These are phyloP conservation scores for Sporothrix inflata DNA, from an alignment of 2,329 filamentous ascomycete species.

Conservation along the genomic window DNA sequence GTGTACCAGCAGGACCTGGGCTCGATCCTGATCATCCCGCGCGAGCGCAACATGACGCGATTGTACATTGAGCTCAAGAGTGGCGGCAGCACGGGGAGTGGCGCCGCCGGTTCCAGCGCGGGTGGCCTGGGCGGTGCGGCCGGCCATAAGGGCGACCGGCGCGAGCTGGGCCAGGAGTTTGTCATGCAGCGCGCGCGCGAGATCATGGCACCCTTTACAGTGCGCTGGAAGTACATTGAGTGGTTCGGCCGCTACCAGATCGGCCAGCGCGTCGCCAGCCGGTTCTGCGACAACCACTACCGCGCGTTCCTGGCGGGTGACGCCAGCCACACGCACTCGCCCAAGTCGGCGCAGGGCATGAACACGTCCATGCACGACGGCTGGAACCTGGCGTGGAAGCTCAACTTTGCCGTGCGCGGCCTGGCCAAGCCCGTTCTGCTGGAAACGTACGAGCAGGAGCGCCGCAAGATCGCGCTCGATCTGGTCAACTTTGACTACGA, in stretches of 20 bases:
- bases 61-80: slow-evolving; percentile 61
- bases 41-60: slow-evolving; percentile 73
- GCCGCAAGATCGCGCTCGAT: slow-evolving; percentile 63
- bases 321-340: slow-evolving; percentile 68
- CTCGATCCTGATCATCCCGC: slow-evolving; percentile 73
- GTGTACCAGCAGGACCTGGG: slow-evolving; percentile 69
- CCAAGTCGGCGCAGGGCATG: slow-evolving; percentile 68
- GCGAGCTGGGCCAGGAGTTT: slow-evolving; percentile 57
- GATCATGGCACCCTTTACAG: slow-evolving; percentile 61
- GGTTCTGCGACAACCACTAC: slow-evolving; percentile 66
- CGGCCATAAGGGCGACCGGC: slow-evolving; percentile 33
- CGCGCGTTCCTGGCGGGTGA: slow-evolving; percentile 65
- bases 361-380: slow-evolving; percentile 65
- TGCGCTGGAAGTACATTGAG: slow-evolving; percentile 63
- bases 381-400: slow-evolving; percentile 65
- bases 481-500: slow-evolving; percentile 62
- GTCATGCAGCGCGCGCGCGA: slow-evolving; percentile 66
- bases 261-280: slow-evolving; percentile 70
- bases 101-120: neutral
- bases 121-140: neutral
- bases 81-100: slow-evolving; percentile 27
- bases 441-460: slow-evolving; percentile 64
- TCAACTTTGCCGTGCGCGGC: slow-evolving; percentile 59
- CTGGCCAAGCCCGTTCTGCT: slow-evolving; percentile 59
- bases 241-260: slow-evolving; percentile 77